Percentiles rank a stretch among this genome's conserved stretches.
Evolutionary conservation across 371 early-diverging fungal species (phyloP).

Genomic region (Quaeritorhiza haematococci): DNA sequence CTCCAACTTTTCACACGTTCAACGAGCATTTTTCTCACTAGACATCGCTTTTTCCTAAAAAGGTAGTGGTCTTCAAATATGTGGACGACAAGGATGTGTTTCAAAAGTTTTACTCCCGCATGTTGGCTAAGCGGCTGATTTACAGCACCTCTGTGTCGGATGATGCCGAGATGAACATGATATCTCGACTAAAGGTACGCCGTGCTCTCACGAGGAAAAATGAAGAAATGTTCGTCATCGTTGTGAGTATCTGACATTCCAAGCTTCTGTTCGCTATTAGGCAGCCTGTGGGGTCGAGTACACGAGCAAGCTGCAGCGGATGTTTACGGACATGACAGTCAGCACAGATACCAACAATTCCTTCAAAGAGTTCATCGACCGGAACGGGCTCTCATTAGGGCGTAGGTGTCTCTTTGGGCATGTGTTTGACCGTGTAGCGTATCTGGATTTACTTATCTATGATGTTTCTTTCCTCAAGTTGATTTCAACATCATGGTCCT

Average conservation of each 20-base stretch:
- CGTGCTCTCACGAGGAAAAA: too few relatives aligned
- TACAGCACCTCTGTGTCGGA: slow-evolving; percentile 35
- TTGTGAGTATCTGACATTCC: slow-evolving; percentile 7
- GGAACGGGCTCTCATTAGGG: slow-evolving; percentile 14
- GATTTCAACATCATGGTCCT: slow-evolving; percentile 73
- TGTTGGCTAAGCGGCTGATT: slow-evolving; percentile 47
- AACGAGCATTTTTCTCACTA: neutral
- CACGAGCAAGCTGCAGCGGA: slow-evolving; percentile 79
- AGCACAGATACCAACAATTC: slow-evolving; percentile 64
- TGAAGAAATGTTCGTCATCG: neutral
- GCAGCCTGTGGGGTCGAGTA: slow-evolving; percentile 80
- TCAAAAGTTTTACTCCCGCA: slow-evolving; percentile 51
- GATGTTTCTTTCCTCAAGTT: slow-evolving; percentile 32
- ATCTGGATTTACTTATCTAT: neutral
- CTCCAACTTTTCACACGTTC: neutral
- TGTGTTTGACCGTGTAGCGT: neutral
- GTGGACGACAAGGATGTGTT: slow-evolving; percentile 58
- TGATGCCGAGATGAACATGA: slow-evolving; percentile 43
- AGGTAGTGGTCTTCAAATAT: slow-evolving; percentile 53
- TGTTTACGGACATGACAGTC: slow-evolving; percentile 84
- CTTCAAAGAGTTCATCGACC: slow-evolving; percentile 53
- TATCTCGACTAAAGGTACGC: slow-evolving; percentile 40
- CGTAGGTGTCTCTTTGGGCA: neutral
- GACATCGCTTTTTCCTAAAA: neutral
- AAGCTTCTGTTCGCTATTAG: slow-evolving; percentile 14